phyloP scores from a whole-genome alignment of 495 filamentous ascomycete genomes.

The Astrothelium macrocarpum region DNA sequence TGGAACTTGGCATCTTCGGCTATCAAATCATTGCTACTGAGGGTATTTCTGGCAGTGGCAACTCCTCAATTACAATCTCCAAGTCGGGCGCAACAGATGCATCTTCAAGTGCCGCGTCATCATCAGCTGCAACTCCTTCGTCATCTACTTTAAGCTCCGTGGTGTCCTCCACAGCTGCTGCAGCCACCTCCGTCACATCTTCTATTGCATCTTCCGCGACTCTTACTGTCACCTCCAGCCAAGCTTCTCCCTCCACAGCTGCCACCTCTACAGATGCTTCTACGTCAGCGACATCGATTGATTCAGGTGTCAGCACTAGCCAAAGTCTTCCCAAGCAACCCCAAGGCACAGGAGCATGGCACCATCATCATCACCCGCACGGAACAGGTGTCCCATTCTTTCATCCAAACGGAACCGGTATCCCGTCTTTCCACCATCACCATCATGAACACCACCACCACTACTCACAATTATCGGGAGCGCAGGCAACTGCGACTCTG shows the following conservation, averaged over 20 bases:
- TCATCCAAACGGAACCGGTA: not conserved
- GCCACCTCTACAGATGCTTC: not conserved
- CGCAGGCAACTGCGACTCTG: not conserved
- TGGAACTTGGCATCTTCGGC: slow-evolving; percentile 31
- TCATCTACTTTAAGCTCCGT: not conserved
- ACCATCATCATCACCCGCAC: not conserved
- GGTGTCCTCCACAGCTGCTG: not conserved
- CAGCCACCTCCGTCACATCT: not conserved
- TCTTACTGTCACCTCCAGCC: not conserved
- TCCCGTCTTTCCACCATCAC: not conserved
- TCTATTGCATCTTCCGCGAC: not conserved
- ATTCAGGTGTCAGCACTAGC: too few relatives aligned
- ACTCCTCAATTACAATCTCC: slow-evolving; percentile 31
- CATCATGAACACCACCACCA: not conserved
- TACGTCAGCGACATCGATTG: too few relatives aligned
- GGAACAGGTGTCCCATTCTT: not conserved
- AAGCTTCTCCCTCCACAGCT: not conserved
- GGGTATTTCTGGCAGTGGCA: slow-evolving; percentile 42
- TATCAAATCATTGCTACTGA: slow-evolving; percentile 41
- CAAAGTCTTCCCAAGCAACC: too few relatives aligned
- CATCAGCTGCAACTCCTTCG: not conserved
- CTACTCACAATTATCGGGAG: not conserved
- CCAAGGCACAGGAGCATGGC: not conserved
- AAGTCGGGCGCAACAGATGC: slow-evolving; percentile 10
- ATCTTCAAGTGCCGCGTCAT: not conserved